Conservation (phyloP, 768 basidiomycete species). For the Omphalotus guepiniiformis region DNA sequence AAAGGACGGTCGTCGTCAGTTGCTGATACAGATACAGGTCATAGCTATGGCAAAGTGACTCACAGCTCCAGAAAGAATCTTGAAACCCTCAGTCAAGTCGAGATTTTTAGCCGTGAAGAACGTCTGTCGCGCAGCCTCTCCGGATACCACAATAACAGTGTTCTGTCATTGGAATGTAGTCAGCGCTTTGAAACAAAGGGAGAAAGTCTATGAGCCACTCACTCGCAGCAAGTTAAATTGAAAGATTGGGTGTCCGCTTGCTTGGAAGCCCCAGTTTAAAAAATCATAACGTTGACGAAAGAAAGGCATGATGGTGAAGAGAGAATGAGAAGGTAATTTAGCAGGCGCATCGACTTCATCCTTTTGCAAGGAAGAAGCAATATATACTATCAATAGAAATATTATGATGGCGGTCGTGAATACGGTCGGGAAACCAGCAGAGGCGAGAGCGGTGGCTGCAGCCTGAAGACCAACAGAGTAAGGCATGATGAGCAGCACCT, state of each 20-base stretch:
- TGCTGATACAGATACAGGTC: conserved; percentile 12
- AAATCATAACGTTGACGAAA: conserved; percentile 70
- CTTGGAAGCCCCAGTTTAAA: conserved; percentile 65
- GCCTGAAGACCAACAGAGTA: conserved; percentile 47
- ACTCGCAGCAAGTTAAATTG: conserved; percentile 69
- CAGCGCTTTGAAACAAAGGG: conserved; percentile 9
- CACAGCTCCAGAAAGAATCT: conserved; percentile 74
- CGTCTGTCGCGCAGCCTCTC: conserved; percentile 60
- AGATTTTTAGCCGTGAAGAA: conserved; percentile 70
- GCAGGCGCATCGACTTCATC: conserved; percentile 49
- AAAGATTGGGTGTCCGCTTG: conserved; percentile 61
- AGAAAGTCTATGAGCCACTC: conserved; percentile 22
- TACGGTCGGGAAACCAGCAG: conserved; percentile 46
- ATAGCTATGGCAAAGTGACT: conserved; percentile 26
- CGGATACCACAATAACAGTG: conserved; percentile 72
- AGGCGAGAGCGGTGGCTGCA: conserved; percentile 45
- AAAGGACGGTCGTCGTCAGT: conserved; percentile 16
- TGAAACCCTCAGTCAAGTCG: conserved; percentile 77
- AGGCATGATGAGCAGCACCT: conserved; percentile 38
- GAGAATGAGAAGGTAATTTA: conserved; percentile 52
- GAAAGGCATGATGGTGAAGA: conserved; percentile 62
- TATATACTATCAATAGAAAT: conserved; percentile 40
- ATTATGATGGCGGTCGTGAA: conserved; percentile 44
- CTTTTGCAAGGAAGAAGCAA: conserved; percentile 43
- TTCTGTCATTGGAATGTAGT: conserved; percentile 39